A percentile compares a stretch with the other conserved stretches of the same genome.
These are phyloP conservation scores for Cutaneotrichosporon cutaneum DNA, from an alignment of 1,284 basidiomycete species.

Conservation along the genomic window DNA sequence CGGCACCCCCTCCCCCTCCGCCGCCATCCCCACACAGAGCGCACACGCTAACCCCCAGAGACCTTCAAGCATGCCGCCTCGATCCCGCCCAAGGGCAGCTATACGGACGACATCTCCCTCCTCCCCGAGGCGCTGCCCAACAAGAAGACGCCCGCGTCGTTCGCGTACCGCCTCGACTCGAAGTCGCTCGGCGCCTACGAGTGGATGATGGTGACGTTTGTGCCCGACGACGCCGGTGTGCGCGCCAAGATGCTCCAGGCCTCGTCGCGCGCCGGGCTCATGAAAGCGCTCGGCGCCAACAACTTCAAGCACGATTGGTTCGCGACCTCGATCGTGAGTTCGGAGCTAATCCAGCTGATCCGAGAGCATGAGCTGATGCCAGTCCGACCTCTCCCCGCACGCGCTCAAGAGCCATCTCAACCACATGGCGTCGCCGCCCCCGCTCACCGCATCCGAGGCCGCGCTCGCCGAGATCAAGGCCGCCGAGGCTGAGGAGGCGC, in stretches of 20 bases:
- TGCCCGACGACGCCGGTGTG: conserved; percentile 52
- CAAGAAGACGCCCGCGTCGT: conserved; percentile 48
- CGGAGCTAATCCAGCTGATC: no score
- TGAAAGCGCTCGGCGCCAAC: conserved; percentile 71
- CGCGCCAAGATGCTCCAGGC: conserved; percentile 82
- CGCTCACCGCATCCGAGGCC: conserved; percentile 73
- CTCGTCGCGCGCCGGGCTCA: conserved; percentile 70
- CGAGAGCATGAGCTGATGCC: conserved; percentile 13
- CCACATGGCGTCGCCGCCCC: conserved; percentile 72
- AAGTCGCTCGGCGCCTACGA: conserved; percentile 43
- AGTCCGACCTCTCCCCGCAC: conserved; percentile 52
- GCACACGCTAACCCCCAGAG: conserved; percentile 34
- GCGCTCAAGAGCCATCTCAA: conserved; percentile 72
- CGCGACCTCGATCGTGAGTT: conserved; percentile 70
- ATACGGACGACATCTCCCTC: conserved; percentile 46
- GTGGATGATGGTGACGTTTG: conserved; percentile 54
- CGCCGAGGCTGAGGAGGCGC: conserved; percentile 61
- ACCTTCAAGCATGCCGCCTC: conserved; percentile 41
- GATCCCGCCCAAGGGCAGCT: conserved; percentile 36
- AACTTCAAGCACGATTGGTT: conserved; percentile 76
- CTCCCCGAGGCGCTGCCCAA: conserved; percentile 41
- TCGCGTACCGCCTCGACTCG: conserved; percentile 49
- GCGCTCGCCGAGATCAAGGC: conserved; percentile 72
- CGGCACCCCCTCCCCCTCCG: neutral
- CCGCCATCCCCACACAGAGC: no score